Evolutionary conservation across 1,284 basidiomycete species (phyloP), one percentile per base, ranked within the genome.

Genomic region (Sporisorium reilianum): DNA sequence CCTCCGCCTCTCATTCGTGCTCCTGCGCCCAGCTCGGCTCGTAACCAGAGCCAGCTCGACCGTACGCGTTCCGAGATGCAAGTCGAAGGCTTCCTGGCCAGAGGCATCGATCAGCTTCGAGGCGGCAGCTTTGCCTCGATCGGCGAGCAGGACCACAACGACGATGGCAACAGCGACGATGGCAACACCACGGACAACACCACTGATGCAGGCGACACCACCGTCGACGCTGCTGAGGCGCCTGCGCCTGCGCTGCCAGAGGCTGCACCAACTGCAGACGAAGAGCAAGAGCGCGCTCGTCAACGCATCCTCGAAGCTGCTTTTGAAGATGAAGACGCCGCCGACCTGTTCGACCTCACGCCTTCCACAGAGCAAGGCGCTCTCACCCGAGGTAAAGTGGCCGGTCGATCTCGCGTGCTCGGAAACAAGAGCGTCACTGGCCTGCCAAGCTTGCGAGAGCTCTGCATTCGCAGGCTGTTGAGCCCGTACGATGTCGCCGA

Each of bases 401-500:
- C 58, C n/a, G 68, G 75, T 23, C 51, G 68, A 7, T 63, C 61
- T 22, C 61, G 76, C 11, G 73, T 69, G 38, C 66, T 80, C 5
- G 80, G 71, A 2, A 44, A 44, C 26, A 72, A 74, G 18, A 41
- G 64, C 48, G 51, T 50, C 14, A 40, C 45, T 5, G 55, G 53
- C 4, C 12, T 79, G 23, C 77, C 81, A 8, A 70, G 60, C 44
- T 53, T 82, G 22, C 55, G 41, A 28, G 78, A 81, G 42, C 44
- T 81, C n/a, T 82, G 81, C 66, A 71, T 82, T 34, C 70, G 75
- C 26, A 72, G 65, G 22, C 75, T 82, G 44, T 61, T 82, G 26
- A 64, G 72, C 38, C 66, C 70, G 1, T 69, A 69, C 30, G 68
- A 78, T 25, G 60, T 67, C 3, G 51, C 55, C n/a, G 40, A 61